A percentile compares a stretch with the other conserved stretches of the same genome.
Evolutionary conservation across 306 rosid genomes (phyloP).

Genomic region (Dryas alaskensis): DNA sequence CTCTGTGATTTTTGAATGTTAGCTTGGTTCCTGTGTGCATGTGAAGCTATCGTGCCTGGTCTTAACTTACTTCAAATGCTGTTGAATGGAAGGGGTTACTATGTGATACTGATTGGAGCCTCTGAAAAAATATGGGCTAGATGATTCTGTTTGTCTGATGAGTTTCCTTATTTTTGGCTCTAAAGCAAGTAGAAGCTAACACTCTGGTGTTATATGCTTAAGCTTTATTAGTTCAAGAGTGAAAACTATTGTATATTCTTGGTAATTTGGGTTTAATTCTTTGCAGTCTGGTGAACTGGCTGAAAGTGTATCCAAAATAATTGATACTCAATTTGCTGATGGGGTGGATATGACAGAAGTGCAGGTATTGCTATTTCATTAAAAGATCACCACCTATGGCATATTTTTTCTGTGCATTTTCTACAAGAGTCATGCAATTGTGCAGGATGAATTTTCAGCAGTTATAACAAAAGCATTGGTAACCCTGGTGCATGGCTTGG

Average conservation of each 20-base stretch:
- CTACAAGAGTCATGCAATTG: slow-evolving; percentile 26
- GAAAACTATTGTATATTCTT: slow-evolving; percentile 24
- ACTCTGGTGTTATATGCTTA: slow-evolving; percentile 8
- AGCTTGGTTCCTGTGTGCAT: slow-evolving; percentile 1
- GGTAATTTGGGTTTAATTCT: slow-evolving; percentile 28
- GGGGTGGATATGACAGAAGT: slow-evolving; percentile 96
- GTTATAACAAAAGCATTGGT: slow-evolving; percentile 91
- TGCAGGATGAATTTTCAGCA: slow-evolving; percentile 94
- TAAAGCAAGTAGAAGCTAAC: not conserved
- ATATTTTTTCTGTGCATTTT: slow-evolving; percentile 21
- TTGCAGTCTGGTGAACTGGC: slow-evolving; percentile 94
- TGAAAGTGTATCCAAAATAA: slow-evolving; percentile 88
- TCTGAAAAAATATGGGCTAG: slow-evolving; percentile 7
- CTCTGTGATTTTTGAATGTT: slow-evolving; percentile 5
- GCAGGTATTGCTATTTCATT: slow-evolving; percentile 56
- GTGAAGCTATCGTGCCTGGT: not conserved
- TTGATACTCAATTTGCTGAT: slow-evolving; percentile 68
- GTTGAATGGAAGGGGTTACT: not conserved
- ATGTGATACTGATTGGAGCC: not conserved
- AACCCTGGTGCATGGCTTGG: slow-evolving; percentile 90
- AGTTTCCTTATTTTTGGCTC: not conserved
- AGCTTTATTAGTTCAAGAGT: slow-evolving; percentile 28
- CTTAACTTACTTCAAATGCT: not conserved
- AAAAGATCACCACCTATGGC: not conserved
- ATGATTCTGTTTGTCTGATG: not conserved